Base-by-base conservation (phyloP, 768 basidiomycete genomes). In the Leccinum variicolor region DNA sequence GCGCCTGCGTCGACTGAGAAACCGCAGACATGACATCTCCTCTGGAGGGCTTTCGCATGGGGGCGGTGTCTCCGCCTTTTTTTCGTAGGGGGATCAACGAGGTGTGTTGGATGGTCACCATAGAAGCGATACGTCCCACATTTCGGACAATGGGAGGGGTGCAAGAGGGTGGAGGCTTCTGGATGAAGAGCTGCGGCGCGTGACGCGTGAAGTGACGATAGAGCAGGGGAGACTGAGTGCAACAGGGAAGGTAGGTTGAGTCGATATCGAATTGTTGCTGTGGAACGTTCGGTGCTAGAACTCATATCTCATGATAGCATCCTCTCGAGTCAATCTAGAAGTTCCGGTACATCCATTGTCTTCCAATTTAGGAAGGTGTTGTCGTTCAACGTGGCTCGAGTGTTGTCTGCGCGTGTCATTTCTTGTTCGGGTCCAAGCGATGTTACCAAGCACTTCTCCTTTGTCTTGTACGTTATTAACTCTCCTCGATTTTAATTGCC, bases 171-270 rank as follows among this genome's bases (percentile, higher is more conserved):
- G 23, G 71, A 69, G 45, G 62, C 50, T 29, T 69, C 65, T 60
- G 72, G 62, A 46, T 69, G 68, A 50, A 74, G 59, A 7, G 65
- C 52, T 50, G 68, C 72, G 17, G 72, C 71, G 49, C 82, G 78
- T 14, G 74, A 64, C 0, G 79, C 69, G 66, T 90, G 87, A 28
- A 87, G 74, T 39, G 89, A 87, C 14, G 89, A 81, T 50, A 91
- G 80, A 33, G 75, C 50, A 9, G 85, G 79, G 3, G 86, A 84
- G 36, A 81, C 62, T 4, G 80, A 60, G 26, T 81, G 75, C 53
- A 90, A 70, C 17, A 74, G 66, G 60, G 72, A 75, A 15, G 87
- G 76, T 17, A 89, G 65, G 13, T 77, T 71, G 41, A 76, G 70
- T 58, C 78, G 77, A 61, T 82, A 84, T 62, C 74, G 78, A 53